Conservation (phyloP, 805 yeast species). For the Lachancea quebecensis region DNA sequence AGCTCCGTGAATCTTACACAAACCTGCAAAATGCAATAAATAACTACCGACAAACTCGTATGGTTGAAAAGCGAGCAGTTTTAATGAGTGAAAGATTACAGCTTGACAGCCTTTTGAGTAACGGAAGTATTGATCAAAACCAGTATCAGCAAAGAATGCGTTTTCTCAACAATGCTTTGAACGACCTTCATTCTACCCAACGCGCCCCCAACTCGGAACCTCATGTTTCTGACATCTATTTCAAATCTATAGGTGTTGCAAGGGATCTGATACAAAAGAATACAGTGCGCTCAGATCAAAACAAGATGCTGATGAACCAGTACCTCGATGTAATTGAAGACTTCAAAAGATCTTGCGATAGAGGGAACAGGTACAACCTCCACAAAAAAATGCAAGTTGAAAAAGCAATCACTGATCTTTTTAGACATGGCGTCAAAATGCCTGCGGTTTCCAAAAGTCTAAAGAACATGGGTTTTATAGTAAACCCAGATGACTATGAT, state of each 20-base stretch:
- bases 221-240: slow-evolving; percentile 14
- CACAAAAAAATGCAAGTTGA: slow-evolving; percentile 14
- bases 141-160: slow-evolving; percentile 8
- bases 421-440: slow-evolving; percentile 28
- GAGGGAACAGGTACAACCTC: slow-evolving; percentile 22
- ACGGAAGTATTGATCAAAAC: neutral
- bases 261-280: slow-evolving; percentile 17
- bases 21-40: slow-evolving; percentile 17
- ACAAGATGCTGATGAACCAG: slow-evolving; percentile 16
- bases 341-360: slow-evolving; percentile 21
- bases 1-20: slow-evolving; percentile 14
- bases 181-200: slow-evolving; percentile 9
- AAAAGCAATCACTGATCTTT: slow-evolving; percentile 17
- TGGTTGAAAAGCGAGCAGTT: slow-evolving; percentile 15
- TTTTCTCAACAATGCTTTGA: slow-evolving; percentile 13
- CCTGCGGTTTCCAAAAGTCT: slow-evolving; percentile 6
- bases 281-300: slow-evolving; percentile 15
- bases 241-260: slow-evolving; percentile 26
- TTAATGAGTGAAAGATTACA: slow-evolving; percentile 14
- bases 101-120: slow-evolving; percentile 10
- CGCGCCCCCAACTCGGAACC: neutral
- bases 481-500: slow-evolving; percentile 2
- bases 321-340: slow-evolving; percentile 16
- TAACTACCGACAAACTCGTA: slow-evolving; percentile 9
- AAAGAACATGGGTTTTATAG: slow-evolving; percentile 3